These are phyloP conservation scores for Scutellaria barbata DNA, from an alignment of 257 asterid species.

Conservation along the genomic window DNA sequence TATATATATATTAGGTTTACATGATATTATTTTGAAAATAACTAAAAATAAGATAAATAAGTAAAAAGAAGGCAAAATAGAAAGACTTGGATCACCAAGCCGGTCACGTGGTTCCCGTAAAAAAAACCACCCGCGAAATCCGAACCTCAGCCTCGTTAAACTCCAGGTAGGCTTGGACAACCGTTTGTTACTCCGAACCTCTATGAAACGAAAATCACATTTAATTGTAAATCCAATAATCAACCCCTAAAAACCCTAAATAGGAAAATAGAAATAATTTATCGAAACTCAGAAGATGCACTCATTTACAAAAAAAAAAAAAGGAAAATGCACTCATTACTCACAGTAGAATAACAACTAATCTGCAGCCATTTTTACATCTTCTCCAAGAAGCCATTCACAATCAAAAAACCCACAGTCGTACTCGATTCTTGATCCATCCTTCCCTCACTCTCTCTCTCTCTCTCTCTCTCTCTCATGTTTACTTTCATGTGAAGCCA, in stretches of 20 bases:
- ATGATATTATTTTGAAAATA: no score
- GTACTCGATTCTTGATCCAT: slow-evolving; percentile 9
- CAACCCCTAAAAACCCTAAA: slow-evolving; percentile 1
- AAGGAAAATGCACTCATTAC: slow-evolving; percentile 25
- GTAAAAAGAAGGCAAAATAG: background rate
- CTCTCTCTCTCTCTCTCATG: slow-evolving; percentile 12
- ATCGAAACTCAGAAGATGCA: background rate
- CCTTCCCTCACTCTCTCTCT: background rate
- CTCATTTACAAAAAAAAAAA: no score
- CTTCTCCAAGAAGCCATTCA: slow-evolving; percentile 56
- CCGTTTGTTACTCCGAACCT: slow-evolving; percentile 55
- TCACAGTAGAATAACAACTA: slow-evolving; percentile 23
- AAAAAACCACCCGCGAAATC: slow-evolving; percentile 27
- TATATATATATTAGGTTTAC: no score
- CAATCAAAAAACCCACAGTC: background rate
- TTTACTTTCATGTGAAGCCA: slow-evolving; percentile 73
- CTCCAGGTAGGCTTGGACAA: slow-evolving; percentile 69
- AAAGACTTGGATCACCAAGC: slow-evolving; percentile 33
- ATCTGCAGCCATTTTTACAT: slow-evolving; percentile 40
- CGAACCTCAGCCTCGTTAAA: slow-evolving; percentile 36
- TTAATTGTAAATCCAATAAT: slow-evolving; percentile 15
- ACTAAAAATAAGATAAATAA: background rate
- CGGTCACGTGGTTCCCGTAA: slow-evolving; percentile 65
- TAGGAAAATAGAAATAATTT: slow-evolving; percentile 3
- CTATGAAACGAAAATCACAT: slow-evolving; percentile 24